phyloP scores from a whole-genome alignment of 192 early-diverging fungal genomes.

The Umbelopsis vinacea region DNA sequence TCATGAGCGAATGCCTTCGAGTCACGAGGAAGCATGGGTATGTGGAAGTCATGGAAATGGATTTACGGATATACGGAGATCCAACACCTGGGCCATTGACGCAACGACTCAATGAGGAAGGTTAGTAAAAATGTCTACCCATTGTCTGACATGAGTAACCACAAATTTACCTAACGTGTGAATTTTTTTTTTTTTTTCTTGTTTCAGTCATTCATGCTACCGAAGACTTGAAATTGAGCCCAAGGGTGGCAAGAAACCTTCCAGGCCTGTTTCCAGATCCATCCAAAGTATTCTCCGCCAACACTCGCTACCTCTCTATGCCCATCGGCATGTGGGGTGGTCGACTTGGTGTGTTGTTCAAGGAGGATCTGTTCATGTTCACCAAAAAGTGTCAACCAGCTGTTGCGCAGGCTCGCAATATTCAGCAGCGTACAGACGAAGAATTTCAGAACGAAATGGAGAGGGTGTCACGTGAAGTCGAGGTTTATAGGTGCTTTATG shows the following conservation, averaged over 20 bases:
- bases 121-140: constrained; percentile 7
- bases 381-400: constrained; percentile 27
- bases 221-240: constrained; percentile 20
- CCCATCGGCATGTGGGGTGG: constrained; percentile 45
- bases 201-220: constrained; percentile 26
- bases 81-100: constrained; percentile 32
- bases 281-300: not conserved
- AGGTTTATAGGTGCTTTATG: constrained; percentile 10
- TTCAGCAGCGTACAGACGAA: not conserved
- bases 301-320: constrained; percentile 32
- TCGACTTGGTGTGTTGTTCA: constrained; percentile 33
- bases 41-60: constrained; percentile 42
- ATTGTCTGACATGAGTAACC: no score
- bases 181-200: constrained; percentile 8
- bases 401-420: constrained; percentile 21
- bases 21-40: constrained; percentile 38
- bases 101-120: constrained; percentile 28
- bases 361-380: constrained; percentile 33
- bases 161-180: not conserved
- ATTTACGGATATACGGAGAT: constrained; percentile 28
- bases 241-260: constrained; percentile 25
- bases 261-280: constrained; percentile 15
- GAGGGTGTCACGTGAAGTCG: constrained; percentile 7
- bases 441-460: constrained; percentile 5
- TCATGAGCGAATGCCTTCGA: constrained; percentile 33